Evolutionary conservation across 2,329 filamentous ascomycete species (phyloP), one percentile per base, ranked within the genome.

Genomic region (Hymenoscyphus scutula): DNA sequence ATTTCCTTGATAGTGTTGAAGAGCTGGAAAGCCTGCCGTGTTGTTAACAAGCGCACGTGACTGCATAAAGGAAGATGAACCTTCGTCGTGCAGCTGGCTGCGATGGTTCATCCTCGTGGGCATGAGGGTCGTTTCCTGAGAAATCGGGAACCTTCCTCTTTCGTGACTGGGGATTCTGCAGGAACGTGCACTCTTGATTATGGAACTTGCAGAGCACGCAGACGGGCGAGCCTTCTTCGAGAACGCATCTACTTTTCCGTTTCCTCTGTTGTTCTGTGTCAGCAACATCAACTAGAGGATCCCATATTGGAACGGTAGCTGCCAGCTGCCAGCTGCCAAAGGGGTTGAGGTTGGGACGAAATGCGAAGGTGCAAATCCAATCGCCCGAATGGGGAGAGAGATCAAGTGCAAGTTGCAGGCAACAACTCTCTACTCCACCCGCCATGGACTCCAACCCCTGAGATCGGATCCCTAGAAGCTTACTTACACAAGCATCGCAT

Each of bases 171-270:
- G 90, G 90, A 74, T 89, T 90, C 68, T 88, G 86, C 57, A 87
- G 80, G 72, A 92, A 86, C 56, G 90, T 92, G 76, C 90, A 94
- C 71, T 91, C 87, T 72, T 90, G 84, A 72, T 87, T 88, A 75
- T 88, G 87, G 73, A 87, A 86, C 74, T 90, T 88, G 77, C 91
- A 95, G 62, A 90, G 82, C 64, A 91, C 83, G 75, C 91, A 95
- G 69, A 84, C 79, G 32, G 82, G 80, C 67, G 89, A 84, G 66
- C 88, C 88, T 72, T 92, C 89, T 72, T 92, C 88, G 68, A 90
- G 83, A 63, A 91, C 85, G 77, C 91, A 94, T 76, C 88, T 65
- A 56, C 66, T 69, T 62, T 71, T 71, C 62, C 70, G 64, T 64
- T 69, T 70, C 64, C 70, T 67, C 70, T 71, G 48, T 66, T 37